Evolutionary conservation across 1,139 yeast genomes (phyloP), one percentile per base, ranked within the genome.

Genomic region (Kurtzmaniella quercitrusa): DNA sequence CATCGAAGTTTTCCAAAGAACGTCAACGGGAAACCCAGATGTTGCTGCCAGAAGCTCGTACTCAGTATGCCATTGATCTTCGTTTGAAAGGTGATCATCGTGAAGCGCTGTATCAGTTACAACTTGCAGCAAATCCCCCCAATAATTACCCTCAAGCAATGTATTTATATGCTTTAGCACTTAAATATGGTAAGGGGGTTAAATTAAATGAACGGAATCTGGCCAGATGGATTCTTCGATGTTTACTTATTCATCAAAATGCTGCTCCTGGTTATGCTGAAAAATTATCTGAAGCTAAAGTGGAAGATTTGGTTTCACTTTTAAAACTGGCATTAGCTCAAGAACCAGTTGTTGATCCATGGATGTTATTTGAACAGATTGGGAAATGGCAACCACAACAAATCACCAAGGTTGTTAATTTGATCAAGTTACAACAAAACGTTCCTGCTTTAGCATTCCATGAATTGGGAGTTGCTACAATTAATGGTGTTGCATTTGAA

Each of bases 101-200:
- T 34, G 93, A 84, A 52, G 83, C 89, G 5, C 77, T 90, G 2
- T 80, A 82, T 52, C 88, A 82, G 53, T 65, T 86, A 48, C 83
- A 80, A 50, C 68, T 77, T 33, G 82, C 85, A 1, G 83, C 88
- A 1, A 73, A 70, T 48, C 63, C 65, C 34, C 89, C 90, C 2
- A 74, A 77, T 50, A 72, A 71, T 50, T 79, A 82, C 38, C 67
- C 73, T 1, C 58, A 59, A 43, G 95, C 93, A 1, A 85, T 81
- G 85, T 73, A 81, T 40, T 60, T 84, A 34, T 86, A 85, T 57
- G 88, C 91, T 0, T 62, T 84, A 51, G 85, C 93, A 0, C 62
- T 86, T 27, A 68, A 85, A 45, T 70, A 76, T 45, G 95, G 94
- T 1, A 82, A 82, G 62, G 95, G 95, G 0, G 81, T 83, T 14